phyloP scores from a whole-genome alignment of 192 early-diverging fungal genomes.

The Linnemannia schmuckeri region DNA sequence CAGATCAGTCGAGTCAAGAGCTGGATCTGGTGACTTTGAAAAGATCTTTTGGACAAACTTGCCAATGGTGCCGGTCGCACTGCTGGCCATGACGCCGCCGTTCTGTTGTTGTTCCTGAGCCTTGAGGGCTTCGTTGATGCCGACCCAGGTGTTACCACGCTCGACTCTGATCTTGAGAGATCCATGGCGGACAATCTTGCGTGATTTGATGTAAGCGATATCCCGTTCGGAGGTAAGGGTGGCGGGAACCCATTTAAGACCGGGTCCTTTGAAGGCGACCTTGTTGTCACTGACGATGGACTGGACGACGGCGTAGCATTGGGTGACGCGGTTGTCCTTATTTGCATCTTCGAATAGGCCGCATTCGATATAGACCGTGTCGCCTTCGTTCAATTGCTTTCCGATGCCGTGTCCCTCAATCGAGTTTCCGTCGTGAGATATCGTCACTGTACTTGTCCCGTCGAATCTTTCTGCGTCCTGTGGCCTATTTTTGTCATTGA shows the following conservation, averaged over 20 bases:
- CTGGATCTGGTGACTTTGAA: constrained; percentile 34
- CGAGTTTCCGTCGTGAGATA: constrained; percentile 44
- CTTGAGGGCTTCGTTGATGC: constrained; percentile 41
- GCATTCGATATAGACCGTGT: constrained; percentile 58
- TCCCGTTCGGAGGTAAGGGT: constrained; percentile 45
- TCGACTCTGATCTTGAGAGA: constrained; percentile 58
- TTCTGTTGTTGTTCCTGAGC: constrained; percentile 30
- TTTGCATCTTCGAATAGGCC: constrained; percentile 40
- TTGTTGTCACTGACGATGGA: constrained; percentile 40
- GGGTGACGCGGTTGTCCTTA: constrained; percentile 41
- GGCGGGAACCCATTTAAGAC: constrained; percentile 56
- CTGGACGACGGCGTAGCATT: constrained; percentile 53
- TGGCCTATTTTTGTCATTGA: constrained; percentile 29
- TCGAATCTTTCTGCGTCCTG: constrained; percentile 51
- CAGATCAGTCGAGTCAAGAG: background rate
- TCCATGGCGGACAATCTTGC: constrained; percentile 53
- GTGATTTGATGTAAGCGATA: constrained; percentile 50
- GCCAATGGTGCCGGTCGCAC: constrained; percentile 39
- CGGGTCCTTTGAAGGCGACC: constrained; percentile 51
- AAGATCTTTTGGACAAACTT: constrained; percentile 53
- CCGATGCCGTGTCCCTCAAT: constrained; percentile 51
- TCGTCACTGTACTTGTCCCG: constrained; percentile 41
- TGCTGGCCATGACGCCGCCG: constrained; percentile 19
- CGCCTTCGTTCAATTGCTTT: constrained; percentile 33
- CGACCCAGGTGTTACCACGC: constrained; percentile 56